Evolutionary conservation across 2,329 filamentous ascomycete genomes (phyloP), one percentile per base, ranked within the genome.

Genomic region (Paracamarosporium sp.): DNA sequence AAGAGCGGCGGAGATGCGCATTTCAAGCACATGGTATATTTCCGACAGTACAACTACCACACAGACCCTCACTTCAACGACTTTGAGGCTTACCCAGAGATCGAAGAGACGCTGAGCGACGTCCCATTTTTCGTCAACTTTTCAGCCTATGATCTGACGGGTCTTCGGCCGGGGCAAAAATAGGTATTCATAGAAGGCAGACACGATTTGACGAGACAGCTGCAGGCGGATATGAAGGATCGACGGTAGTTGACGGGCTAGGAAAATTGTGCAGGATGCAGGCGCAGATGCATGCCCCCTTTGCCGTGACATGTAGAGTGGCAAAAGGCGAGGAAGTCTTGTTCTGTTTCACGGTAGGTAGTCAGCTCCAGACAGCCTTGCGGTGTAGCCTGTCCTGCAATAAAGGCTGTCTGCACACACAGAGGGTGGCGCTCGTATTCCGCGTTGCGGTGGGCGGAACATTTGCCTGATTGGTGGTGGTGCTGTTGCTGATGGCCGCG

Each of bases 191-290:
- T 53, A 53, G 20, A 38, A 15, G 35, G 35, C 35, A 38, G 8
- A 17, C 17, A 17, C 24, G 24, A 38, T 48, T 30, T 15, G 38
- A 55, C 44, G 12, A 27, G 5, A 35, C 9, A 22, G 12, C 30
- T 36, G 30, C 31, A 48, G 31, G 35, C 33, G 47, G 33, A 51
- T 41, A 51, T 41, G 28, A 43, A 41, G 24, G 48, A 51, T 51
- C 48, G 48, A 20, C 48, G 36, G 27, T n/a, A 22, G 36, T 33
- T 33, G 9, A 22, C 22, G 22, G 31, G 33, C 9, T 13, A 17
- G 28, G 31, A 22, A 28, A 25, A 41, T 2, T 40, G 13, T 17
- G 33, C 20, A 41, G 31, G 48, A 51, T 51, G n/a, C n/a, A n/a
- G n/a, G n/a, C 28, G 33, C 46, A 31, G 24, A 27, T 51, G 48